A percentile compares a stretch with the other conserved stretches of the same genome.
Conservation (phyloP, 2,329 filamentous ascomycete genomes). For the Sarocladium oryzae region DNA sequence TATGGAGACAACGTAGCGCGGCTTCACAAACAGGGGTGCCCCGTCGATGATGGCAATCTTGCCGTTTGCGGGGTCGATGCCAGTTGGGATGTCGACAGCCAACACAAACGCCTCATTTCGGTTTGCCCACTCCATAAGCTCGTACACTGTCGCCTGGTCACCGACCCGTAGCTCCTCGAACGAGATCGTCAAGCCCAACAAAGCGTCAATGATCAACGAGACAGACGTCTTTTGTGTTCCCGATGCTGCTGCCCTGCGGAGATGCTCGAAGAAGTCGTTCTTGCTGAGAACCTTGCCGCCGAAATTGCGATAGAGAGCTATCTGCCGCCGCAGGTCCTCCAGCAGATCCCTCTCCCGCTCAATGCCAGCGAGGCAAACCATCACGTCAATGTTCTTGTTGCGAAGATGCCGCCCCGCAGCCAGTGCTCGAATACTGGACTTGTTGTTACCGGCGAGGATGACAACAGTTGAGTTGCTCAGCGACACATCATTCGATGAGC, state of each 20-base stretch:
- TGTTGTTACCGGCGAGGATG: slow-evolving; percentile 92
- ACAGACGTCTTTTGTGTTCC: slow-evolving; percentile 45
- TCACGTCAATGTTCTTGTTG: slow-evolving; percentile 73
- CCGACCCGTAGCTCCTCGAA: slow-evolving; percentile 83
- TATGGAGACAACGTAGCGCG: slow-evolving; percentile 76
- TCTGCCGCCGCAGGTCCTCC: slow-evolving; percentile 72
- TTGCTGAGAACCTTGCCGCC: slow-evolving; percentile 66
- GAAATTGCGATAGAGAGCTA: slow-evolving; percentile 77
- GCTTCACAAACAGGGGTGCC: slow-evolving; percentile 69
- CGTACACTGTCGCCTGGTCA: slow-evolving; percentile 77
- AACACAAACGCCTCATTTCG: slow-evolving; percentile 76
- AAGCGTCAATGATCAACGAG: slow-evolving; percentile 79
- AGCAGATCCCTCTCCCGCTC: slow-evolving; percentile 77
- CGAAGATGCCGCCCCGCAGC: slow-evolving; percentile 81
- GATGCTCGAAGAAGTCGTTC: slow-evolving; percentile 53
- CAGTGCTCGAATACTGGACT: slow-evolving; percentile 76
- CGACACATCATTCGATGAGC: slow-evolving; percentile 22
- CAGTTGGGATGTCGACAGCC: slow-evolving; percentile 86
- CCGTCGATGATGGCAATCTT: slow-evolving; percentile 63
- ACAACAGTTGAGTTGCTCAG: slow-evolving; percentile 44
- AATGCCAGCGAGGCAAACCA: slow-evolving; percentile 77
- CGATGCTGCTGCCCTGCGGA: slow-evolving; percentile 38
- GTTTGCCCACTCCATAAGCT: slow-evolving; percentile 91
- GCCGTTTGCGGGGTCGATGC: slow-evolving; percentile 74
- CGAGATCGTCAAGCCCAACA: slow-evolving; percentile 78